A percentile compares a stretch with the other conserved stretches of the same genome.
Evolutionary conservation across 2,329 filamentous ascomycete species (phyloP).

Genomic region (Lasiodiplodia sp.): DNA sequence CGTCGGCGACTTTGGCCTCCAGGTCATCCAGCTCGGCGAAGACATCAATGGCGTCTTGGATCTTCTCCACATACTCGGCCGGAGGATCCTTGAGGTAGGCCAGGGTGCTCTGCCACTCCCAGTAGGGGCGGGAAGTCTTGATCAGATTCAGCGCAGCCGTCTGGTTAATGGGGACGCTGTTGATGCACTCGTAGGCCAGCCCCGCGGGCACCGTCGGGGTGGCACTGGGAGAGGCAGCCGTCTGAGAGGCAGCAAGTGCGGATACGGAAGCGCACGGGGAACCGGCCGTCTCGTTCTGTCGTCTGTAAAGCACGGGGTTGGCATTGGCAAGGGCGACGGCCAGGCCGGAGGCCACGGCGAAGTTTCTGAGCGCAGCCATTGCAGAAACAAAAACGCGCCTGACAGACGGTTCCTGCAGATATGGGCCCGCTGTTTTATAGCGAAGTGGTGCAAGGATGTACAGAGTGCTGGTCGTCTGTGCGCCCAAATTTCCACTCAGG

Average conservation of each 20-base stretch:
- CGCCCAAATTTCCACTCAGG: no score
- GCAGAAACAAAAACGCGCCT: background rate
- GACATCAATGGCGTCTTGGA: constrained; percentile 55
- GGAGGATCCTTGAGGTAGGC: constrained; percentile 53
- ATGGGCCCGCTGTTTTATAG: constrained; percentile 1
- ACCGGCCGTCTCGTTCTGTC: constrained; percentile 13
- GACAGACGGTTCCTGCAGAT: background rate
- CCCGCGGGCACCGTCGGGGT: constrained; percentile 49
- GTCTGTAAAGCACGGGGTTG: constrained; percentile 10
- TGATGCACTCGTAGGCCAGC: constrained; percentile 55
- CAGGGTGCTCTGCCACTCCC: constrained; percentile 58
- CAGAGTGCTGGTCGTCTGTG: background rate
- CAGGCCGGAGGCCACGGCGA: constrained; percentile 17
- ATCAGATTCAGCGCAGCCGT: constrained; percentile 50
- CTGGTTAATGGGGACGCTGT: constrained; percentile 53
- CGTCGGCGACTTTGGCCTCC: constrained; percentile 45
- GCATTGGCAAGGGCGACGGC: background rate
- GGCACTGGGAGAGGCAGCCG: constrained; percentile 30
- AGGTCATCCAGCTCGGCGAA: constrained; percentile 51
- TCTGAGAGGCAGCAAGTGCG: constrained; percentile 23
- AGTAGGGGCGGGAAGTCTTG: constrained; percentile 50
- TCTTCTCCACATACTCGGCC: constrained; percentile 54
- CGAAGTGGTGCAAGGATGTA: background rate
- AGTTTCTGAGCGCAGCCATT: constrained; percentile 20
- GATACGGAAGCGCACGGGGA: constrained; percentile 32